Evolutionary conservation across 2,329 filamentous ascomycete species (phyloP), one percentile per base, ranked within the genome.

Genomic region (Penicillium sp.): DNA sequence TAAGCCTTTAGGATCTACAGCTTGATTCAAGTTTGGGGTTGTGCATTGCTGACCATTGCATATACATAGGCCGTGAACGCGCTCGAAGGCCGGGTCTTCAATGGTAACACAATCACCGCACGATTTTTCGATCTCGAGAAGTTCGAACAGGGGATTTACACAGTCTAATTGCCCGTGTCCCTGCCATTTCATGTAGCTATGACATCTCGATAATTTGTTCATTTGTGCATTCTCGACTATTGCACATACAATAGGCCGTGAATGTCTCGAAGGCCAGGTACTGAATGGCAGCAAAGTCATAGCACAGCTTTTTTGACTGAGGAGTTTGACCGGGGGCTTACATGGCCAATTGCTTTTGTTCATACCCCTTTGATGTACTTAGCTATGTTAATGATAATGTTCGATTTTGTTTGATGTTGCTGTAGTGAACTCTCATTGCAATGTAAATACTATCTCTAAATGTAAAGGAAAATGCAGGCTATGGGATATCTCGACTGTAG

Each of bases 231-330:
- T 34, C 33, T 34, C 33, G 17, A 34, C 33, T 34, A 17, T 34
- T 19, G 33, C 33, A 12, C 32, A 10, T 34, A 33, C 31, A 8
- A n/a, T 33, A 33, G 7, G 31, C 15, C 3, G 31, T 33, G 31
- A 2, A 17, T 33, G 15, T 17, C 31, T 2, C 7, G 8, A 17
- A 39, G 89, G 88, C 13, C 82, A 89, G 46, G 79, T 88, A n/a
- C 97, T 97, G 67, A 89, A 89, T 57, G 91, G 87, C 6, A 95
- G 95, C 65, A 75, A 78, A 9, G 93, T 97, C 50, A 73, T 75
- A 17, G 87, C 89, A 0, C 80, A 77, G 44, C 89, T 65, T 97
- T 87, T 67, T 61, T 75, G 75, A 42, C 12, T 6, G 87, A 91
- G 40, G 86, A 80, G 61, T 97, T 97, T 64, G 88, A 94, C 56